Evolutionary conservation across 768 basidiomycete genomes (phyloP).

Genomic region (Serendipita sp.): DNA sequence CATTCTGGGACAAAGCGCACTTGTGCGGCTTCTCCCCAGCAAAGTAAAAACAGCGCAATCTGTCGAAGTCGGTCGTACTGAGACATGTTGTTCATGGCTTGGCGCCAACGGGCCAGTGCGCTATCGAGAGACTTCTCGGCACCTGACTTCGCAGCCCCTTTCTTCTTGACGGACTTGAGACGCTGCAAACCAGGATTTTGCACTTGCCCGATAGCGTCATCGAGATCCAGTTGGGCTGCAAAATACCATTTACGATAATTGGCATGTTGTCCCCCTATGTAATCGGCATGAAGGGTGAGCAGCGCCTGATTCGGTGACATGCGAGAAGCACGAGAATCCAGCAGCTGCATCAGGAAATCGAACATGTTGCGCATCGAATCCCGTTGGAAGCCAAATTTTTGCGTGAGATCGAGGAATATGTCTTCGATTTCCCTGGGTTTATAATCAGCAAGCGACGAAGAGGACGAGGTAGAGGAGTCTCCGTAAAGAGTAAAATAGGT

Average conservation of each 20-base stretch:
- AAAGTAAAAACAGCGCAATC: conserved; percentile 84
- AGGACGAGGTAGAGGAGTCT: neutral
- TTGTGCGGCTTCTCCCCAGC: conserved; percentile 97
- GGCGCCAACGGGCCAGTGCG: conserved; percentile 84
- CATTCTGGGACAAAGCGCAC: conserved; percentile 94
- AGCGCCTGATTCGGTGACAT: conserved; percentile 95
- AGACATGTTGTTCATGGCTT: conserved; percentile 98
- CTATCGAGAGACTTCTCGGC: conserved; percentile 66
- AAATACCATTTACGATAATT: conserved; percentile 99
- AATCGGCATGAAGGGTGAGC: conserved; percentile 91
- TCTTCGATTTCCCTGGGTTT: conserved; percentile 70
- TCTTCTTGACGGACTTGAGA: conserved; percentile 60
- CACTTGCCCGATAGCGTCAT: conserved; percentile 84
- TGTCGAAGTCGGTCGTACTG: conserved; percentile 95
- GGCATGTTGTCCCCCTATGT: conserved; percentile 94
- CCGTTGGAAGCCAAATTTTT: conserved; percentile 97
- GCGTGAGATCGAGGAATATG: conserved; percentile 88
- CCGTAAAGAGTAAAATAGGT: neutral
- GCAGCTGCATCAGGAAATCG: conserved; percentile 93
- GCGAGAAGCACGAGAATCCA: conserved; percentile 90
- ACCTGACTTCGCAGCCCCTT: conserved; percentile 36
- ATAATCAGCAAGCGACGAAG: neutral
- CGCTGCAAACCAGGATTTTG: conserved; percentile 85
- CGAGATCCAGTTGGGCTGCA: conserved; percentile 94
- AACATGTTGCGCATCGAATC: conserved; percentile 97